Conservation (phyloP, 495 filamentous ascomycete genomes). For the Aspergillus ellipticus region DNA sequence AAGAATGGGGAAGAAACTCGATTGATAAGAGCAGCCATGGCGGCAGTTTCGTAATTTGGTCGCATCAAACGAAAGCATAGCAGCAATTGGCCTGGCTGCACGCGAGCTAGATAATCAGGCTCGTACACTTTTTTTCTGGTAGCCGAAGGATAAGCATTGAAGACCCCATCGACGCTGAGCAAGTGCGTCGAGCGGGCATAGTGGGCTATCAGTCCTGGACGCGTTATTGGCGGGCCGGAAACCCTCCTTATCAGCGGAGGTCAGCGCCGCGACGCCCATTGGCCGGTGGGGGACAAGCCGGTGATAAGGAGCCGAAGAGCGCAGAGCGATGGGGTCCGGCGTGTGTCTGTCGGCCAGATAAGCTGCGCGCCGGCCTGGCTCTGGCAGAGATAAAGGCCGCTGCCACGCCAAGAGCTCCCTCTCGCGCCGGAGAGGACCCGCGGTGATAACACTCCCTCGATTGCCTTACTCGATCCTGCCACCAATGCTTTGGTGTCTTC, state of each 20-base stretch:
- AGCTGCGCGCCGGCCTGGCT: neutral
- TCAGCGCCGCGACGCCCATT: neutral
- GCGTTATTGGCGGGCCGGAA: neutral
- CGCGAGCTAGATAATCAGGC: neutral
- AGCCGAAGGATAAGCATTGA: no score
- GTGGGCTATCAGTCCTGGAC: neutral
- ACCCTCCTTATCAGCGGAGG: constrained; percentile 11
- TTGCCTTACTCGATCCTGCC: constrained; percentile 6
- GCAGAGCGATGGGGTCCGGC: no score
- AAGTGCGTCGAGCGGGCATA: no score
- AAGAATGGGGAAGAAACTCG: neutral
- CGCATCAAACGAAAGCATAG: neutral
- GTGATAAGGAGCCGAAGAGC: constrained; percentile 2
- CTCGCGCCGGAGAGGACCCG: neutral
- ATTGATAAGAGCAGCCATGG: constrained; percentile 1
- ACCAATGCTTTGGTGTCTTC: constrained; percentile 3
- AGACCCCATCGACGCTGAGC: neutral
- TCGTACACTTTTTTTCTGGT: neutral
- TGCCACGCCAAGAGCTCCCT: neutral
- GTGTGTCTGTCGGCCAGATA: neutral
- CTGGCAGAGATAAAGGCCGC: neutral
- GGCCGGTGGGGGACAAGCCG: neutral
- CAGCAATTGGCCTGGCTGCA: neutral
- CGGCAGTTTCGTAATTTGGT: neutral
- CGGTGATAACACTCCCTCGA: neutral